These are phyloP conservation scores for Macrocystidia cucumis DNA, from an alignment of 1,284 basidiomycete genomes.

Conservation along the genomic window DNA sequence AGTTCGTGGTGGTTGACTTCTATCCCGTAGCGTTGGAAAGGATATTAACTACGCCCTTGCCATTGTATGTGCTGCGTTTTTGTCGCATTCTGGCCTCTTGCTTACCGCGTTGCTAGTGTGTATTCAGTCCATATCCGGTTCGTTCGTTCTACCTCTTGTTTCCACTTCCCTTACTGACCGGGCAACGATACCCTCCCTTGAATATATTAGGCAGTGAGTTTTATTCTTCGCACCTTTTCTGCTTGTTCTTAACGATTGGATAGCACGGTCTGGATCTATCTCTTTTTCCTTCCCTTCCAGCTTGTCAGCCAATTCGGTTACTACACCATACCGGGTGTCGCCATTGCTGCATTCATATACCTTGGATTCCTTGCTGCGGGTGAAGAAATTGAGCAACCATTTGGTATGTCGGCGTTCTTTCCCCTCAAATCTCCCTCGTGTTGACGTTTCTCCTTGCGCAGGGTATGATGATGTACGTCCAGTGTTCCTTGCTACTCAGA, in stretches of 20 bases:
- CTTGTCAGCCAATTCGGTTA: slow-evolving; percentile 49
- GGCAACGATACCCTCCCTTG: slow-evolving; percentile 2
- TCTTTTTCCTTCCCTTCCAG: slow-evolving; percentile 65
- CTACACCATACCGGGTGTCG: slow-evolving; percentile 52
- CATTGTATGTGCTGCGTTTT: slow-evolving; percentile 44
- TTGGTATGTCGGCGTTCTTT: slow-evolving; percentile 31
- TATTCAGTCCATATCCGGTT: slow-evolving; percentile 56
- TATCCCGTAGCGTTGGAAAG: slow-evolving; percentile 38
- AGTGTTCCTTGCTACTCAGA: not conserved
- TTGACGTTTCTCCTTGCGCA: slow-evolving; percentile 11
- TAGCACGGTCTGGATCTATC: slow-evolving; percentile 62
- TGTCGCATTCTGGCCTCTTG: slow-evolving; percentile 1
- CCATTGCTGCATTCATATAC: slow-evolving; percentile 58
- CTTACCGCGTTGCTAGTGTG: slow-evolving; percentile 26
- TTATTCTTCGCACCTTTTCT: not conserved
- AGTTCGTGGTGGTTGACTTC: not conserved
- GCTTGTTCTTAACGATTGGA: slow-evolving; percentile 26
- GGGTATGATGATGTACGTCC: slow-evolving; percentile 47
- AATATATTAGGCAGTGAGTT: slow-evolving; percentile 23
- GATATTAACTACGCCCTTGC: slow-evolving; percentile 56
- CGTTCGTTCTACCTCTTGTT: slow-evolving; percentile 1
- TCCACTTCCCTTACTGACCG: slow-evolving; percentile 5
- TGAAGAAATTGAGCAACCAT: slow-evolving; percentile 64
- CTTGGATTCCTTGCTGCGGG: slow-evolving; percentile 59
- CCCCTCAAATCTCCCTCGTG: not conserved